Percentiles rank a stretch among this genome's conserved stretches.
These are phyloP conservation scores for Zea mays DNA, from an alignment of 176 grass and related monocot species.

Conservation along the genomic window DNA sequence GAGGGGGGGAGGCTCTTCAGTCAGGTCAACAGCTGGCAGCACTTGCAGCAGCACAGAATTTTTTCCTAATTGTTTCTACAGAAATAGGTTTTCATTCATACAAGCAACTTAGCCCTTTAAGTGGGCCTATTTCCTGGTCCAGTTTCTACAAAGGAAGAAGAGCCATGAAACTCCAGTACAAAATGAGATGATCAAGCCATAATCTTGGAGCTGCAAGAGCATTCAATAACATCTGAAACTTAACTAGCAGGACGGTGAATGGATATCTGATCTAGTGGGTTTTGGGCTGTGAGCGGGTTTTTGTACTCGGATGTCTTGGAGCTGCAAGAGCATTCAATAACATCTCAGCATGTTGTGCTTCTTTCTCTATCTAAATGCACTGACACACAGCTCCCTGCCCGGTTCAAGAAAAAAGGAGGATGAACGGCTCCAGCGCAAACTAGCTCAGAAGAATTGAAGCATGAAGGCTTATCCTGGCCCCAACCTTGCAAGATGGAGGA, in stretches of 20 bases:
- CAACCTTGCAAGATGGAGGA: too few species aligned
- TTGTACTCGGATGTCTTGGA: not conserved
- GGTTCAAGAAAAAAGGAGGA: too few species aligned
- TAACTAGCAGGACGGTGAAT: not conserved
- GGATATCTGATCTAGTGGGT: not conserved
- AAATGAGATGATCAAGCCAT: slow-evolving; percentile 1
- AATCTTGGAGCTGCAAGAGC: not conserved
- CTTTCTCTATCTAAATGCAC: not conserved
- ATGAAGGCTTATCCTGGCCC: too few species aligned
- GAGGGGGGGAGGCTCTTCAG: too few species aligned
- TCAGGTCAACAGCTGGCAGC: not conserved
- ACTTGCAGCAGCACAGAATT: not conserved
- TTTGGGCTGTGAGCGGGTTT: not conserved
- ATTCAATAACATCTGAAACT: not conserved
- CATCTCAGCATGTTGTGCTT: not conserved
- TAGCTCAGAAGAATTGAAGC: too few species aligned
- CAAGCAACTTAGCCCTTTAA: not conserved
- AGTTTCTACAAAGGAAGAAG: not conserved
- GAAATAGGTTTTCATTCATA: slow-evolving; percentile 9
- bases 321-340: too few species aligned
- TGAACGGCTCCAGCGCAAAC: too few species aligned
- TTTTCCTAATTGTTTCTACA: not conserved
- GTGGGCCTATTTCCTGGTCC: not conserved
- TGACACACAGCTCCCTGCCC: not conserved
- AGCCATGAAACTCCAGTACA: slow-evolving; percentile 9